A percentile compares a stretch with the other conserved stretches of the same genome.
Conservation (phyloP, 805 yeast genomes). For the Starmerella gropengiesseri region DNA sequence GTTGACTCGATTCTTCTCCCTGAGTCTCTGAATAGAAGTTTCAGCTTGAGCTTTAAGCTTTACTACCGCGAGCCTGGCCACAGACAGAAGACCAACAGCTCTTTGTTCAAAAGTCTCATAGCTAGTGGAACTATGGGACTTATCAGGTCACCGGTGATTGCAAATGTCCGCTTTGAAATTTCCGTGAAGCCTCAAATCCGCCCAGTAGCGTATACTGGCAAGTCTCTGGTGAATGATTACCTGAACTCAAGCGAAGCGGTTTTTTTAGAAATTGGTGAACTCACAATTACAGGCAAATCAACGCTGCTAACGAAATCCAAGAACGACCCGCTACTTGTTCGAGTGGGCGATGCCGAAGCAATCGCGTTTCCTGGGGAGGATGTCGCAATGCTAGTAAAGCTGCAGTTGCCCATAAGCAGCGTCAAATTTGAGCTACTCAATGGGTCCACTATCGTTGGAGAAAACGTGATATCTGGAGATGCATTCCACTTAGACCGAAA, state of each 20-base stretch:
- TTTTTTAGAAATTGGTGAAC: neutral
- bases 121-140: neutral
- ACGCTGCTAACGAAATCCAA: neutral
- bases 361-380: neutral
- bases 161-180: neutral
- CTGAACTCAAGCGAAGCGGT: neutral
- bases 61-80: neutral
- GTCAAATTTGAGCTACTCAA: neutral
- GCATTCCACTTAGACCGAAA: neutral
- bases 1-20: neutral
- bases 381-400: neutral
- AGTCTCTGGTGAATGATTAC: constrained; percentile 2
- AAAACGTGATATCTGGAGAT: neutral
- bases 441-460: neutral
- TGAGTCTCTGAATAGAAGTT: neutral
- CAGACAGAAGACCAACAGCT: neutral
- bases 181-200: neutral
- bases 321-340: neutral
- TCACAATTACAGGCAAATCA: neutral
- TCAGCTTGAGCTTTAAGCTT: neutral
- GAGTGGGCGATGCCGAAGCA: neutral
- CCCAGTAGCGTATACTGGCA: neutral
- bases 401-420: neutral
- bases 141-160: neutral
- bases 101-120: neutral